Evolutionary conservation across 371 early-diverging fungal genomes (phyloP), one percentile per base, ranked within the genome.

Genomic region (Enterocytospora artemiae): DNA sequence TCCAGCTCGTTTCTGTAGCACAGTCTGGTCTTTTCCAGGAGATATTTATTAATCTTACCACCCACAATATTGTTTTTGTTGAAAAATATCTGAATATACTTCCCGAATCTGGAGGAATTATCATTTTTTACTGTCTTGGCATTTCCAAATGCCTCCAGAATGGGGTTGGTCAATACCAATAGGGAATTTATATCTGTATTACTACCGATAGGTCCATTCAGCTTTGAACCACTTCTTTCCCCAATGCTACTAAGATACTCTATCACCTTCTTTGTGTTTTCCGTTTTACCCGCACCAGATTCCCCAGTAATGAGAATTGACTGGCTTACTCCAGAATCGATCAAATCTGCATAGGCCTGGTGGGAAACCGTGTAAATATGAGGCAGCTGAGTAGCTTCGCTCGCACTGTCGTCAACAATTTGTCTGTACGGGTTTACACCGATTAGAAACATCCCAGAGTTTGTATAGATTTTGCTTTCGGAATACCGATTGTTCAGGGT

Each of bases 251-350:
- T 86, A 49, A 99, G 79, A 78, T 93, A 97, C 72, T 92, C 90
- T 56, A 96, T 94, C n/a, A 94, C 92, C 65, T 90, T 90, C 71
- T 99, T 96, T 18, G 96, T 93, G 78, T 93, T 95, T 77, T 93
- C 97, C 5, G 99, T 99, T 79, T 99, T 99, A 54, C 99, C 99
- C 27, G 99, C 97, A 36, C 97, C 97, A 22, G 93, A 92, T 80
- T 99, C 97, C 63, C 99, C 99, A 43, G 97, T 96, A 70, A 98
- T 93, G 24, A 97, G 78, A 69, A 98, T 92, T 2, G 93, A 90
- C 78, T 98, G 97, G 70, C 94, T 91, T 70, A 89, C 89, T 62
- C 84, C 81, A 49, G 88, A 86, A 52, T 86, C 85, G 9, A 93
- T 74, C 93, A 98, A 90, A 66, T 87, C 88, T 68, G 85, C 84